These are phyloP conservation scores for Lentinula guzmanii DNA, from an alignment of 768 basidiomycete genomes.

Conservation along the genomic window DNA sequence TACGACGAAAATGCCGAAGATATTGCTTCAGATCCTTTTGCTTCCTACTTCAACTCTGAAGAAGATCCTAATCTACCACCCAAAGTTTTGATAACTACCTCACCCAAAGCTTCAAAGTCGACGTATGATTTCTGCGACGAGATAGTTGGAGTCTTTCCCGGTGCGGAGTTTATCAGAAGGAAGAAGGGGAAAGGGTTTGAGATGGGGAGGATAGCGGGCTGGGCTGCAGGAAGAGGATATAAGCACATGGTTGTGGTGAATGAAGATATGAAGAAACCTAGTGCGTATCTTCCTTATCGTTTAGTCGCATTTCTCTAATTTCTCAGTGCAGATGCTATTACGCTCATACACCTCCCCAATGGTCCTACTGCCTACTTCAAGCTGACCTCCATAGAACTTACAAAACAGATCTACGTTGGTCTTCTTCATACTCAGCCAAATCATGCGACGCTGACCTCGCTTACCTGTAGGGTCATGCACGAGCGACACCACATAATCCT, in stretches of 20 bases:
- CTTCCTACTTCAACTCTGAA: slow-evolving; percentile 65
- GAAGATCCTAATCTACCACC: slow-evolving; percentile 71
- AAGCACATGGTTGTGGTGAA: slow-evolving; percentile 90
- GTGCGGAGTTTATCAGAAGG: slow-evolving; percentile 81
- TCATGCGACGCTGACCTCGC: background rate
- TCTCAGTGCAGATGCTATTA: slow-evolving; percentile 72
- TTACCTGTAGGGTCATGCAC: slow-evolving; percentile 72
- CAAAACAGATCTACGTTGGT: slow-evolving; percentile 79
- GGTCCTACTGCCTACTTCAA: slow-evolving; percentile 97
- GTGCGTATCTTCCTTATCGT: slow-evolving; percentile 42
- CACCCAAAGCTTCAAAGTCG: slow-evolving; percentile 77
- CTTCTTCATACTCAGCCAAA: background rate
- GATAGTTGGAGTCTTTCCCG: slow-evolving; percentile 82
- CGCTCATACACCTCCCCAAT: slow-evolving; percentile 81
- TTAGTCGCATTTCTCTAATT: slow-evolving; percentile 2
- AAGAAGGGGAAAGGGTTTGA: slow-evolving; percentile 90
- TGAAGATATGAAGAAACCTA: slow-evolving; percentile 91
- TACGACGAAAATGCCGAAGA: slow-evolving; percentile 59
- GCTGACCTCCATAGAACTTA: slow-evolving; percentile 80
- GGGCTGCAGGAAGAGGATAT: slow-evolving; percentile 88
- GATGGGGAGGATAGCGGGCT: slow-evolving; percentile 84
- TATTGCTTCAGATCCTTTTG: slow-evolving; percentile 70
- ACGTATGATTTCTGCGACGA: slow-evolving; percentile 95
- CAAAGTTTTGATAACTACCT: slow-evolving; percentile 88
- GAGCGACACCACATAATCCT: slow-evolving; percentile 87